Conservation (phyloP, 2,329 filamentous ascomycete species). For the Dothistroma pini region DNA sequence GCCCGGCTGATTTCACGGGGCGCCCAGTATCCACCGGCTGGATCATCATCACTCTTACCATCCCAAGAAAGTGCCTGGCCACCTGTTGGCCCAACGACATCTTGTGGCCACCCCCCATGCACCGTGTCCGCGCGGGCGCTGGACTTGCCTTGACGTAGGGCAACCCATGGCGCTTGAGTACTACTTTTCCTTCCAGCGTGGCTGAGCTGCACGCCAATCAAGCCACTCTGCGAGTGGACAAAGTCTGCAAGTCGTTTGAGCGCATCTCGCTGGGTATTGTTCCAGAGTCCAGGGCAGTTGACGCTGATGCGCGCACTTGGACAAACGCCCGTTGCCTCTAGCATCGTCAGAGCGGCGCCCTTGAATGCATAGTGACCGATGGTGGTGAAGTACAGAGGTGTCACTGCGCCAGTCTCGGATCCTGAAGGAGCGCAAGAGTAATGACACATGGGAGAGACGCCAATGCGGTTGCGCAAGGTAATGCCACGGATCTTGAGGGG, state of each 20-base stretch:
- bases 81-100: background rate
- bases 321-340: background rate
- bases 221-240: background rate
- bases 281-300: background rate
- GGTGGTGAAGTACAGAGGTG: background rate
- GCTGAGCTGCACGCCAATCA: background rate
- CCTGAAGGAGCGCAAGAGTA: background rate
- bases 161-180: background rate
- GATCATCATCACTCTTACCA: background rate
- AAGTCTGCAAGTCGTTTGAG: background rate
- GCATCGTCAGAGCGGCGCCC: background rate
- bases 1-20: background rate
- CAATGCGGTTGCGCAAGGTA: background rate
- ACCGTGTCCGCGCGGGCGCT: background rate
- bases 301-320: background rate
- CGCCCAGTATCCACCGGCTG: background rate
- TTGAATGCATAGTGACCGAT: background rate
- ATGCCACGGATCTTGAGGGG: background rate
- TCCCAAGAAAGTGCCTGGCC: background rate
- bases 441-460: background rate
- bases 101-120: background rate
- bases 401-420: background rate
- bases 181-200: background rate
- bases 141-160: background rate
- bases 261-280: background rate